Evolutionary conservation across 371 early-diverging fungal genomes (phyloP), one percentile per base, ranked within the genome.

Genomic region (Zopfochytrium polystomum): DNA sequence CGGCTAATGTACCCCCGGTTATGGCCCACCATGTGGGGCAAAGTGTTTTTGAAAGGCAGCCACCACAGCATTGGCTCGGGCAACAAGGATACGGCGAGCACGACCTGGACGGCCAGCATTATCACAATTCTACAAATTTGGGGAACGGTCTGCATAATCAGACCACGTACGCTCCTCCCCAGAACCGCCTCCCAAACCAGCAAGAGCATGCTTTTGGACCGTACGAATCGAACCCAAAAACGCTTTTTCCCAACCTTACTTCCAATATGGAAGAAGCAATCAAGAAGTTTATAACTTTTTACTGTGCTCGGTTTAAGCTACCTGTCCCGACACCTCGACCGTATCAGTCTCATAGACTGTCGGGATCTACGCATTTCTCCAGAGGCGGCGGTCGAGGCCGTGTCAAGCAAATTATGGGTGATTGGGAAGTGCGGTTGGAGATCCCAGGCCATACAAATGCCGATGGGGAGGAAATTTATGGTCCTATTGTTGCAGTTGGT

Each of bases 241-340:
- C n/a, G n/a, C n/a, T n/a, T n/a, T 18, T 38, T 38, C 18, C 33
- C 9, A 26, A 45, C 2, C 51, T 63, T 11, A 55, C 63, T 2
- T 4, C 23, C 1, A 13, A 11, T 5, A 55, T 56, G 25, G 57
- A 50, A 15, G 66, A 65, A 26, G 59, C 35, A 20, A 62, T 64
- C 6, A 15, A 46, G 25, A 71, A 71, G 58, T 67, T 63, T 30
- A 62, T 71, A 3, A 43, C 47, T 4, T 66, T 64, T 43, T 71
- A 71, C 48, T 71, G 71, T 58, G 33, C 35, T 27, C 26, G 29
- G 32, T 29, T 54, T 27, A 63, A 63, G 38, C 52, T 67, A 2
- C 26, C 49, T 6, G 31, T 61, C n/a, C 71, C 71, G 3, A 38
- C 52, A 5, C 65, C 62, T 15, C 23, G 2, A 1, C 26, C 25